These are phyloP conservation scores for Mucor lusitanicus DNA, from an alignment of 371 early-diverging fungal species.

Conservation along the genomic window DNA sequence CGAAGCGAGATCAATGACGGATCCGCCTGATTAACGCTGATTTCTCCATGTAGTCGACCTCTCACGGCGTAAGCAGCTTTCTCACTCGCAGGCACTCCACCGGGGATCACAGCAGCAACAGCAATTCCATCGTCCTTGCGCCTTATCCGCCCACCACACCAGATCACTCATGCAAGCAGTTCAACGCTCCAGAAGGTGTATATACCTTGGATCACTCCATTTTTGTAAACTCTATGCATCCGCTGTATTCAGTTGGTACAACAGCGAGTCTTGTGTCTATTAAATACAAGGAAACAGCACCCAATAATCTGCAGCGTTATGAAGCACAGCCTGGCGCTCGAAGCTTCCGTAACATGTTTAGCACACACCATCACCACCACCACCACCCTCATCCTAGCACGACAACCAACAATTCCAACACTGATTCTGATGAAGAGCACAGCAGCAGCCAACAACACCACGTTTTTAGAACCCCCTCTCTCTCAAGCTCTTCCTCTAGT, in stretches of 20 bases:
- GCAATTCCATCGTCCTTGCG: conserved; percentile 20
- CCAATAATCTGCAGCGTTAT: conserved; percentile 41
- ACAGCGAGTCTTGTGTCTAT: conserved; percentile 60
- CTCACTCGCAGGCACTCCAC: conserved; percentile 41
- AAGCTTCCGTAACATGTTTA: conserved; percentile 33
- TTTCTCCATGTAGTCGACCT: conserved; percentile 18
- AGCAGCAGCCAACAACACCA: background rate
- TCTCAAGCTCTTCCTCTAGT: conserved; percentile 34
- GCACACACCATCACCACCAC: background rate
- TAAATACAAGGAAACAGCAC: conserved; percentile 56
- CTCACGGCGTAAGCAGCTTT: conserved; percentile 30
- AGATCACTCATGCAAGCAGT: conserved; percentile 37
- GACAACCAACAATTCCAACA: background rate
- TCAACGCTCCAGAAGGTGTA: conserved; percentile 58
- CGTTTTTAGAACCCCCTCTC: conserved; percentile 25
- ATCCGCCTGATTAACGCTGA: background rate
- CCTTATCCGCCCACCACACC: conserved; percentile 42
- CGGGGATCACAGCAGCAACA: conserved; percentile 21
- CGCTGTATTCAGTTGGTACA: conserved; percentile 54
- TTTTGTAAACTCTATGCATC: conserved; percentile 50
- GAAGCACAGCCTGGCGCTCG: conserved; percentile 47
- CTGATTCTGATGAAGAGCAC: conserved; percentile 32
- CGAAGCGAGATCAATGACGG: background rate
- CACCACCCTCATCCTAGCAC: background rate
- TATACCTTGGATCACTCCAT: conserved; percentile 56